Base-by-base conservation (phyloP, 1,284 basidiomycete genomes). In the Cutaneotrichosporon spelunceum region DNA sequence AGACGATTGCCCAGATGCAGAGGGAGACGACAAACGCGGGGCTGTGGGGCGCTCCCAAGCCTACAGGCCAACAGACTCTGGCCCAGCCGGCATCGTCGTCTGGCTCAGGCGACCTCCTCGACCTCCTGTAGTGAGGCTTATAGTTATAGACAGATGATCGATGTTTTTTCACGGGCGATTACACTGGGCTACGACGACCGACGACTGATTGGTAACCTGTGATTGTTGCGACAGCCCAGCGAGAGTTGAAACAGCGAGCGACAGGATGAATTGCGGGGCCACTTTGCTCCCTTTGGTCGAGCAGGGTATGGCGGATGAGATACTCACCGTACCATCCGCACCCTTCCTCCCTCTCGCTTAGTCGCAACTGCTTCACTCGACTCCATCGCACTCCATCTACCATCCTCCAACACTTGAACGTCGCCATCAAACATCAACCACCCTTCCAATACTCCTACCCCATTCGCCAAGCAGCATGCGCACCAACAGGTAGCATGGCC, bases 1-100 rank as follows among this genome's bases (percentile, higher is more conserved):
- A 92, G 82, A 90, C 87, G 49, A 93, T 93, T 68, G 88, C 88
- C 75, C 91, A 92, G 72, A 74, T 94, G 70, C 88, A 91, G 79
- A 87, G 86, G 80, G 91, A 94, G 81, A 91, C 92, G 81, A 84
- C 86, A 4, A 84, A 84, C 72, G 85, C 86, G 36, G 84, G 84
- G 19, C 84, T 94, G 36, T 94, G 92, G 92, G 80, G 80, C 21
- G 53, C 70, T 42, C 21, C 48, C 48, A 29, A 21, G 33, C 34
- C 33, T 16, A 9, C 29, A 10, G 23, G 52, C 52, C 23, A 36
- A 23, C 50, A n/a, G 9, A 21, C 49, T 27, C 30, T 23, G 33
- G 33, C 52, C 33, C 36, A 53, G 52, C 34, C 52, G 24, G 50
- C 50, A 8, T 21, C 33, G 24, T 36, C 52, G 33, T 53, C 52